These are phyloP conservation scores for Hypomontagnella submonticulosa DNA, from an alignment of 495 filamentous ascomycete genomes.

Conservation along the genomic window DNA sequence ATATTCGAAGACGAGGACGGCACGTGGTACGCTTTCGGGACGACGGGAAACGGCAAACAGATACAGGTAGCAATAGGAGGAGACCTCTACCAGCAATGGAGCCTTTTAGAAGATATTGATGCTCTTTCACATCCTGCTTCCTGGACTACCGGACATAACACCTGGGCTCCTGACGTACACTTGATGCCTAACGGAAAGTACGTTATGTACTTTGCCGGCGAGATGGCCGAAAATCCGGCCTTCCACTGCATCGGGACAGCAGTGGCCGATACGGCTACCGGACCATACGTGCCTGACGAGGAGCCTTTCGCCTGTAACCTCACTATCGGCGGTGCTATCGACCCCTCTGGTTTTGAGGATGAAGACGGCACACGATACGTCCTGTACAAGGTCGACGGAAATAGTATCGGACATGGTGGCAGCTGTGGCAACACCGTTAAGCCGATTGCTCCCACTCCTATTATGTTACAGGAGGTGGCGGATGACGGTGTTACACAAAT, in stretches of 20 bases:
- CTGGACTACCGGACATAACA: conserved; percentile 49
- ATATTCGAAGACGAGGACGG: conserved; percentile 47
- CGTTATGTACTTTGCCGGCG: conserved; percentile 70
- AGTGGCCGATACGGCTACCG: conserved; percentile 52
- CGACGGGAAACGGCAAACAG: conserved; percentile 45
- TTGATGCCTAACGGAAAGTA: conserved; percentile 54
- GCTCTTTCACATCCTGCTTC: conserved; percentile 42
- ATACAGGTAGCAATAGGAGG: conserved; percentile 51
- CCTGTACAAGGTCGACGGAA: conserved; percentile 72
- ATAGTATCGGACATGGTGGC: conserved; percentile 66
- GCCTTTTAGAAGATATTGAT: conserved; percentile 43
- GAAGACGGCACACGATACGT: conserved; percentile 65
- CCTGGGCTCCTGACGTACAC: conserved; percentile 64
- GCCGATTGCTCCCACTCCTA: conserved; percentile 64
- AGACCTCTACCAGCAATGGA: conserved; percentile 43
- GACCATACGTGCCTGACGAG: conserved; percentile 62
- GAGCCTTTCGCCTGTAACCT: conserved; percentile 63
- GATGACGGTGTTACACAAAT: conserved; percentile 62
- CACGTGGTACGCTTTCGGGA: conserved; percentile 54
- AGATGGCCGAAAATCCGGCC: conserved; percentile 46
- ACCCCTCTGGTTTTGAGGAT: conserved; percentile 65
- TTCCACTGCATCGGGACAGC: conserved; percentile 69
- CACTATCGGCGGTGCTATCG: conserved; percentile 67
- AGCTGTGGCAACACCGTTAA: conserved; percentile 65
- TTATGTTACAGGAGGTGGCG: conserved; percentile 68